Conservation (phyloP, 306 rosid genomes). For the Acacia confusa region DNA sequence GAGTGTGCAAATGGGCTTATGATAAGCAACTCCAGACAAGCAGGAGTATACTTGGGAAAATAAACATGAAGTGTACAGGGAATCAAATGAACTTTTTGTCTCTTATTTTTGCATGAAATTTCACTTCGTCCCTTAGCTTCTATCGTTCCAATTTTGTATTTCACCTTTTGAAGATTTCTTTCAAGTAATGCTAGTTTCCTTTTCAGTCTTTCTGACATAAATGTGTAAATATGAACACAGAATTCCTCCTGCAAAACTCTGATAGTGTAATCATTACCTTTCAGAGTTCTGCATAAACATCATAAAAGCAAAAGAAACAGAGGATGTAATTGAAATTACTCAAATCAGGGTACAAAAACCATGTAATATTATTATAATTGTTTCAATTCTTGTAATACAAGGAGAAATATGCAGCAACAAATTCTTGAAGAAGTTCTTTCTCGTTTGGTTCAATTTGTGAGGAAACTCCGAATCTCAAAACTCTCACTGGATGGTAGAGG, state of each 20-base stretch:
- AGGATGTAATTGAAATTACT: background rate
- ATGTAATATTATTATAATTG: background rate
- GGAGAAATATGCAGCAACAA: background rate
- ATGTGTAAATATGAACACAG: background rate
- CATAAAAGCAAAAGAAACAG: background rate
- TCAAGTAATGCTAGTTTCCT: background rate
- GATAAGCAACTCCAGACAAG: too few relatives aligned
- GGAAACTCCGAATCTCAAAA: constrained; percentile 7
- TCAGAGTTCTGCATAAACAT: background rate
- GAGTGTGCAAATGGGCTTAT: too few relatives aligned
- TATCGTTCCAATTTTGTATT: background rate
- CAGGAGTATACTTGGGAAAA: background rate
- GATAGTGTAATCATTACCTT: background rate
- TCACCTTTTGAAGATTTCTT: background rate
- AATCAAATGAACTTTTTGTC: background rate
- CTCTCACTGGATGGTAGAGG: background rate
- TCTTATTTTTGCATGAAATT: background rate
- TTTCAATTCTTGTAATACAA: background rate
- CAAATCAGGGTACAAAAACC: background rate
- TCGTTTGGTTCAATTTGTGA: constrained; percentile 12
- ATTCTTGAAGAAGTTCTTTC: background rate
- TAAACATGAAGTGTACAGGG: background rate
- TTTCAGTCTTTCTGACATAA: background rate
- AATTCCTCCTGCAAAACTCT: background rate
- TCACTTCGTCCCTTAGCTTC: background rate